A percentile compares a stretch with the other conserved stretches of the same genome.
These are phyloP conservation scores for Scytalidium sp. DNA, from an alignment of 2,329 filamentous ascomycete genomes.

Conservation along the genomic window DNA sequence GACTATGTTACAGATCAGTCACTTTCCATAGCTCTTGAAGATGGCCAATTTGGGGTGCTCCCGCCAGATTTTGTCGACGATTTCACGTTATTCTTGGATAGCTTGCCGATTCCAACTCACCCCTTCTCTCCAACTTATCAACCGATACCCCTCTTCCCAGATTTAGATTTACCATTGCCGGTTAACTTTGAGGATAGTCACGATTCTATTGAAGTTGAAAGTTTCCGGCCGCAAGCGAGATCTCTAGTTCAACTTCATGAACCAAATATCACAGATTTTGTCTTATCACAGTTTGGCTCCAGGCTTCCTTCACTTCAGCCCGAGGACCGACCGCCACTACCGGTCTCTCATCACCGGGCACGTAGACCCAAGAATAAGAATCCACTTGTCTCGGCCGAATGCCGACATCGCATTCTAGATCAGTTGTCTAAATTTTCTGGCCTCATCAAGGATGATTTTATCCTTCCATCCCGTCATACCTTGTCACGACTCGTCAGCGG, in stretches of 20 bases:
- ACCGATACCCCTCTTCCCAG: background rate
- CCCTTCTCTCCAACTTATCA: background rate
- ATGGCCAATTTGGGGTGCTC: background rate
- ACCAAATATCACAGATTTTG: background rate
- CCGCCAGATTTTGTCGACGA: background rate
- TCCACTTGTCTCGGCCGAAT: background rate
- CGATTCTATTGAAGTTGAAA: background rate
- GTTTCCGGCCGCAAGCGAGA: background rate
- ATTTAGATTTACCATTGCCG: background rate
- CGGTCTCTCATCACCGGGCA: background rate
- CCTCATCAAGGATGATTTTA: slow-evolving; percentile 46
- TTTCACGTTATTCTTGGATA: background rate
- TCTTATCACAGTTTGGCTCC: background rate
- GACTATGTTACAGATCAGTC: background rate
- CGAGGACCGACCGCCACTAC: background rate
- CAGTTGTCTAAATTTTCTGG: background rate
- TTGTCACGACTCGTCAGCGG: slow-evolving; percentile 67
- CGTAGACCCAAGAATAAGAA: background rate
- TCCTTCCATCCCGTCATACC: slow-evolving; percentile 67
- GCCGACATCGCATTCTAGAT: background rate
- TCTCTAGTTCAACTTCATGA: background rate
- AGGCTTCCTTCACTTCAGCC: background rate
- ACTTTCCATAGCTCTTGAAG: background rate
- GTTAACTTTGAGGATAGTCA: background rate
- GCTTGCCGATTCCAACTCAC: background rate